A percentile compares a stretch with the other conserved stretches of the same genome.
Evolutionary conservation across 306 rosid species (phyloP).

Genomic region (Pyrus pyrifolia): DNA sequence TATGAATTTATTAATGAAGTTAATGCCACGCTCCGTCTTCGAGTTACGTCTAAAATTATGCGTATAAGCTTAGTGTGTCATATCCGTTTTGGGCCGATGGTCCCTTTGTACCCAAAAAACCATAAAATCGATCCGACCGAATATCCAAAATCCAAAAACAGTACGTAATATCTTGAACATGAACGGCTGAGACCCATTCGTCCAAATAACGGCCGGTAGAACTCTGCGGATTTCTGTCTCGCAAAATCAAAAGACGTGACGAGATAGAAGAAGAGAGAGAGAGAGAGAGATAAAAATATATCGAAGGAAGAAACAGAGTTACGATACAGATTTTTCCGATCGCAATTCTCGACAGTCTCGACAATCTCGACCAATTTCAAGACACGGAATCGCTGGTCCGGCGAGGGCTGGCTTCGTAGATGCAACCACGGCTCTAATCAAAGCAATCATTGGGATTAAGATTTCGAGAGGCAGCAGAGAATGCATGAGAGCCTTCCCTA

Average conservation of each 20-base stretch:
- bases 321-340: background rate
- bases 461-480: constrained; percentile 22
- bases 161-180: background rate
- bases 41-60: too few species aligned
- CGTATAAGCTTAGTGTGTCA: too few species aligned
- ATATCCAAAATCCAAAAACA: background rate
- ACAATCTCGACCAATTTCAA: background rate
- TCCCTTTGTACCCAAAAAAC: too few species aligned
- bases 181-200: background rate
- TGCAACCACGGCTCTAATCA: constrained; percentile 31
- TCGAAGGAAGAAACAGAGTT: background rate
- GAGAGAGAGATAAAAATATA: background rate
- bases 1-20: too few species aligned
- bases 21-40: too few species aligned
- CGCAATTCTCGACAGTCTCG: background rate
- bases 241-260: background rate
- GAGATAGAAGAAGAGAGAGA: background rate
- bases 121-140: background rate
- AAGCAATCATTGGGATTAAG: background rate
- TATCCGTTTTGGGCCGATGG: too few species aligned
- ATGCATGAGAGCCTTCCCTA: constrained; percentile 17
- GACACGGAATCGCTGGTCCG: constrained; percentile 15
- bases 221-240: background rate
- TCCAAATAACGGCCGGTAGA: background rate
- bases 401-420: constrained; percentile 20